Base-by-base conservation (phyloP, 2,329 filamentous ascomycete species). In the Scedosporium boydii region DNA sequence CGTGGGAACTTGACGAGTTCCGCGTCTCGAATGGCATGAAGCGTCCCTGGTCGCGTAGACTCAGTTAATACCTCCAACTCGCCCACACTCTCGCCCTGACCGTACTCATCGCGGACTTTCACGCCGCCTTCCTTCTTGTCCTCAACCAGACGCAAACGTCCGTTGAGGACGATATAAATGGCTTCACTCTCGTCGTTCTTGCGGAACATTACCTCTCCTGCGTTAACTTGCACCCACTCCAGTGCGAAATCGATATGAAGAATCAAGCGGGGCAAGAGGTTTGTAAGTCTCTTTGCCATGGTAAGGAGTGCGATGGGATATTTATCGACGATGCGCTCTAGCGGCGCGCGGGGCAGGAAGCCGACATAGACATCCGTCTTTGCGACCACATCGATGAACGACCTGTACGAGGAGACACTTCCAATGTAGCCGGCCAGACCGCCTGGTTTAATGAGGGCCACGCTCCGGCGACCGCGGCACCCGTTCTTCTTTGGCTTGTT, bases 331-430 rank as follows among this genome's bases (percentile, higher is more conserved):
- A 99, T 95, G 66, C 92, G 85, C 71, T 99, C 95, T 29, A 99
- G 81, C 0, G 92, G 90, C 0, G 86, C 83, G 34, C 92, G 84
- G 0, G 95, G 95, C 12, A 99, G 78, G 67, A 99, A 99, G 1
- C 95, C 95, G 14, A 99, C 95, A 69, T 97, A 98, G 2, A 98
- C 95, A 74, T 99, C 95, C 0, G 96, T 99, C 76, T 98, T 98
- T 3, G 95, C 96, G 44, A 93, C 89, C 1, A 99, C 93, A 70
- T 98, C 93, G 21, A 96, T 95, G 71, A 98, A 97, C 0, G 95
- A 99, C 27, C 95, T 82, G 72, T 97, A 96, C 0, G 93, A 96
- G 2, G 95, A 96, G 18, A 99, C 88, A 0, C 92, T 95, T 4
- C 95, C 93, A 38, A 98, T 86, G 69, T 99, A 99, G 0, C 95